phyloP scores from a whole-genome alignment of 305 asterid genomes.

The Fraxinus sp. region DNA sequence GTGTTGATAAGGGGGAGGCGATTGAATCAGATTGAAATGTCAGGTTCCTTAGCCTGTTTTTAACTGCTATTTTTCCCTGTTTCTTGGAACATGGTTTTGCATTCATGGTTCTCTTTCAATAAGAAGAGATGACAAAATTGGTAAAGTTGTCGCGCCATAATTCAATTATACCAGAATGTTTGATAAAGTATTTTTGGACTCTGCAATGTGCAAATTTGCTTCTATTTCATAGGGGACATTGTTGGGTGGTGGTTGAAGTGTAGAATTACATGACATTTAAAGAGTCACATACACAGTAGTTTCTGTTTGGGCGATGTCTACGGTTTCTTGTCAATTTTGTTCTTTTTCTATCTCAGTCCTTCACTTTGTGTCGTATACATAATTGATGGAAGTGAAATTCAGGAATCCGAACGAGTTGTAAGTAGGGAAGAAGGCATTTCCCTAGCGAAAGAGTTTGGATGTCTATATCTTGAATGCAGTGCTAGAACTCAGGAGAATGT shows the following conservation, averaged over 20 bases:
- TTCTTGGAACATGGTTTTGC: neutral
- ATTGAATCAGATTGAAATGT: neutral
- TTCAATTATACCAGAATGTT: neutral
- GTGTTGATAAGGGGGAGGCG: neutral
- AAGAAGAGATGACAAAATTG: neutral
- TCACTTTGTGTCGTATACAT: too few species aligned
- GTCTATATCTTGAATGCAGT: conserved; percentile 76
- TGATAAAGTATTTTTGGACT: neutral
- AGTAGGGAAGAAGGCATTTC: conserved; percentile 79
- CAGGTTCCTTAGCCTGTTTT: neutral
- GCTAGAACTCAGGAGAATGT: conserved; percentile 86
- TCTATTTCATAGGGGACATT: neutral
- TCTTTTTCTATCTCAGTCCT: neutral
- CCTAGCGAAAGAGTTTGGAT: conserved; percentile 79
- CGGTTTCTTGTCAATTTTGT: too few species aligned
- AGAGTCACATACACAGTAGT: neutral
- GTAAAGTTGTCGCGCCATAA: neutral
- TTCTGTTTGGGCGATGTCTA: neutral
- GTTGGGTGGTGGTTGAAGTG: neutral
- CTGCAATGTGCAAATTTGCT: too few species aligned
- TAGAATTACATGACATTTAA: too few species aligned
- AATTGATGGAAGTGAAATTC: too few species aligned
- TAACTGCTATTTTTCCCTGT: neutral
- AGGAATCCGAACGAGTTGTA: conserved; percentile 85
- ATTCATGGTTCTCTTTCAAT: neutral